phyloP scores from a whole-genome alignment of 768 basidiomycete genomes.

The Trametes cingulata region DNA sequence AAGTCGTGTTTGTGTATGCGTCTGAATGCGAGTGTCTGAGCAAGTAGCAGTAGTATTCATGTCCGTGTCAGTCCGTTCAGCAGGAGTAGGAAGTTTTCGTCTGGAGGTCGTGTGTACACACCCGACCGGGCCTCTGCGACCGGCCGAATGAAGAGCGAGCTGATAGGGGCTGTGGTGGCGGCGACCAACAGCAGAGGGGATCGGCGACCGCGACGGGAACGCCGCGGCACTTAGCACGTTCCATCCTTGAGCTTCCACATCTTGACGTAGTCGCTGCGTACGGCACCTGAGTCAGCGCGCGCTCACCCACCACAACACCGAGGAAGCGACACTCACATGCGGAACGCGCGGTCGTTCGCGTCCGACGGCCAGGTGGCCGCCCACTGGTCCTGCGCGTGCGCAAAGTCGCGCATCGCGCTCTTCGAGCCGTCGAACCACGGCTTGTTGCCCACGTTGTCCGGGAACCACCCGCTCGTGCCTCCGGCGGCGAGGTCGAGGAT shows the following conservation, averaged over 20 bases:
- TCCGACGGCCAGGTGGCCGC: slow-evolving; percentile 71
- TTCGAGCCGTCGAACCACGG: slow-evolving; percentile 65
- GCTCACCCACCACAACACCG: neutral
- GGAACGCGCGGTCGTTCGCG: slow-evolving; percentile 63
- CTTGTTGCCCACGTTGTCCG: slow-evolving; percentile 59
- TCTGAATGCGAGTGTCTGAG: neutral
- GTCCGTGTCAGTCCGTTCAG: slow-evolving; percentile 11
- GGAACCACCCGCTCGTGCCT: slow-evolving; percentile 73
- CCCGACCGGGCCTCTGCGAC: neutral
- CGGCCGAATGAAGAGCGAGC: neutral
- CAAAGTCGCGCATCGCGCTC: slow-evolving; percentile 75
- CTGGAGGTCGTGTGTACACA: neutral
- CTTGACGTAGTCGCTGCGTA: slow-evolving; percentile 38
- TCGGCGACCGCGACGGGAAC: neutral
- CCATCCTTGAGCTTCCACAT: slow-evolving; percentile 35
- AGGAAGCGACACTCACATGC: slow-evolving; percentile 48
- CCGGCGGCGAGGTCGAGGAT: slow-evolving; percentile 81
- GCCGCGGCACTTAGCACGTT: slow-evolving; percentile 13
- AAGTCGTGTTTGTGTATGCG: slow-evolving; percentile 6
- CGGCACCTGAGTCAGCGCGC: neutral
- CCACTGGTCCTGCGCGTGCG: slow-evolving; percentile 63
- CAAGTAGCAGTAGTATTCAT: neutral
- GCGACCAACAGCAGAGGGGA: too few relatives aligned
- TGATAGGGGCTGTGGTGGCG: too few relatives aligned
- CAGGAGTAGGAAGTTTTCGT: neutral